Conservation (phyloP, 129 eudicot species). For the Cynara cardunculus region DNA sequence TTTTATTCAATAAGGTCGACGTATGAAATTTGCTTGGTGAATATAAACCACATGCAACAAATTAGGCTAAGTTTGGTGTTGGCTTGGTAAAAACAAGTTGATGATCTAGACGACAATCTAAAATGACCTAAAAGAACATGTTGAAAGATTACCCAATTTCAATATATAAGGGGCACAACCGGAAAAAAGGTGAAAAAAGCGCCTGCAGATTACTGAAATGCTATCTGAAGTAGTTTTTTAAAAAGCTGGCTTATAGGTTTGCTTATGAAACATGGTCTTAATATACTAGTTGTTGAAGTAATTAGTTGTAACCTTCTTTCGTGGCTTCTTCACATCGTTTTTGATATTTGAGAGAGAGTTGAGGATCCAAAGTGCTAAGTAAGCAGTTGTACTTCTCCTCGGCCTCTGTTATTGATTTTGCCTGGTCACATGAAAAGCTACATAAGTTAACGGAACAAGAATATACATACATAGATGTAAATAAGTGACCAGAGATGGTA, state of each 20-base stretch:
- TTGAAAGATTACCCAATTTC: too few relatives aligned
- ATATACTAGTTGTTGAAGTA: neutral
- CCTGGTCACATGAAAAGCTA: constrained; percentile 35
- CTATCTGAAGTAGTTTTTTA: neutral
- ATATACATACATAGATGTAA: neutral
- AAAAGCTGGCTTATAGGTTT: neutral
- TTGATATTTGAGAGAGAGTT: constrained; percentile 54
- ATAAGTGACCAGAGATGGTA: neutral
- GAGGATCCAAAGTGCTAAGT: constrained; percentile 60
- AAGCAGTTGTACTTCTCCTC: constrained; percentile 64
- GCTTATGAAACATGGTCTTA: neutral
- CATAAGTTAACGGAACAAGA: neutral
- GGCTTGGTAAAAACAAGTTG: neutral
- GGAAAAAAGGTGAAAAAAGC: too few relatives aligned
- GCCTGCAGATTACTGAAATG: neutral
- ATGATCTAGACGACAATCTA: neutral
- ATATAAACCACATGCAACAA: neutral
- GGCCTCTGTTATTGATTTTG: constrained; percentile 69
- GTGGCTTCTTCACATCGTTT: constrained; percentile 97
- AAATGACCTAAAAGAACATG: neutral
- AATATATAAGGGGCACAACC: too few relatives aligned
- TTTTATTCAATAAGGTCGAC: too few relatives aligned
- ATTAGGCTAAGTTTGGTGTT: too few relatives aligned
- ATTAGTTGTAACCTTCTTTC: constrained; percentile 54
- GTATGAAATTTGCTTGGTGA: neutral